Conservation (phyloP, 345 rosid species). For the Populus tremula region DNA sequence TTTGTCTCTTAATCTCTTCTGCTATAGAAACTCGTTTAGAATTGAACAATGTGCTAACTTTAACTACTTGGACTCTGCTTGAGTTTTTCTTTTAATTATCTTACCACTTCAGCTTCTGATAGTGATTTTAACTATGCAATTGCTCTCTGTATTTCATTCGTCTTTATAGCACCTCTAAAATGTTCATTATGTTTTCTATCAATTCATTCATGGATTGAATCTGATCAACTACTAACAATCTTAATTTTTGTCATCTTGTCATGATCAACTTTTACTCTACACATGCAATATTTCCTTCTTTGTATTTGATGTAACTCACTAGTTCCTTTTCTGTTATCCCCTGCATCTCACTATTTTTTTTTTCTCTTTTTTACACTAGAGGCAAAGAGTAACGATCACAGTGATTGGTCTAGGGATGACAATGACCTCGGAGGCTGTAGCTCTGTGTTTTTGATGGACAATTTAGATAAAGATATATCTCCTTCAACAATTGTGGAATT, state of each 20-base stretch:
- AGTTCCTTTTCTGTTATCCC: not conserved
- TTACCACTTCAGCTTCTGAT: too few relatives aligned
- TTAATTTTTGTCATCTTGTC: not conserved
- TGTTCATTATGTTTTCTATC: not conserved
- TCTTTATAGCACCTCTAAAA: not conserved
- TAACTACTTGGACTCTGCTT: not conserved
- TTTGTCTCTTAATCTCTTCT: not conserved
- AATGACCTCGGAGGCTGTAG: constrained; percentile 36
- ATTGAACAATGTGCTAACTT: not conserved
- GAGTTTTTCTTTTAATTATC: not conserved
- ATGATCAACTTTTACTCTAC: not conserved
- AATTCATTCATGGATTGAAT: not conserved
- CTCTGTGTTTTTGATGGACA: constrained; percentile 29
- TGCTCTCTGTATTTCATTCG: too few relatives aligned
- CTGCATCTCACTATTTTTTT: not conserved
- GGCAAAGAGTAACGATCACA: constrained; percentile 2
- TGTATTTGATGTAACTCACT: not conserved
- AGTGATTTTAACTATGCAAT: too few relatives aligned
- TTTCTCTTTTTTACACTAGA: not conserved
- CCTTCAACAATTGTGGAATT: constrained; percentile 36
- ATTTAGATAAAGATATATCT: constrained; percentile 41
- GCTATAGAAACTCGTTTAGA: not conserved
- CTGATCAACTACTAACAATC: not conserved
- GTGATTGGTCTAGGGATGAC: constrained; percentile 16
- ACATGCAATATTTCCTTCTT: not conserved